Conservation (phyloP, 805 yeast genomes). For the Lachancea fermentati region DNA sequence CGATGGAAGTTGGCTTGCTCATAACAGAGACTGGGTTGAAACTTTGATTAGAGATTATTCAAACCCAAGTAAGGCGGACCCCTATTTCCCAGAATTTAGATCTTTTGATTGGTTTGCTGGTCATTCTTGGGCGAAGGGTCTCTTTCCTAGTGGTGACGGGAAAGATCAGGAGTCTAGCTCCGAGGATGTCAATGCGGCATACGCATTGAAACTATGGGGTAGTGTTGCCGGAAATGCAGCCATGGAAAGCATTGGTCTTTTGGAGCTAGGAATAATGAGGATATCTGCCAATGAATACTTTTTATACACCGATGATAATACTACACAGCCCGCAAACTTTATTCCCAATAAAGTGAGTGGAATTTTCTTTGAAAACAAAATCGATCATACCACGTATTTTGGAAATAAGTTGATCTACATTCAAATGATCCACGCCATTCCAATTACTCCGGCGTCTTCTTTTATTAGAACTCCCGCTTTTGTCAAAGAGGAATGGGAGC, state of each 20-base stretch:
- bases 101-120: conserved; percentile 74
- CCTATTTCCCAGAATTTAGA: conserved; percentile 58
- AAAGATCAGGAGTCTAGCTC: conserved; percentile 70
- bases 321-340: conserved; percentile 49
- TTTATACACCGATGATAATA: conserved; percentile 48
- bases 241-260: conserved; percentile 49
- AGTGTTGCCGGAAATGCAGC: conserved; percentile 45
- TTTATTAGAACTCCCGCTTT: conserved; percentile 49
- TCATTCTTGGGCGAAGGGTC: conserved; percentile 75
- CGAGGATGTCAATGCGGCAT: conserved; percentile 68
- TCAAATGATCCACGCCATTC: conserved; percentile 76
- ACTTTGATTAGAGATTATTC: conserved; percentile 63
- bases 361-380: conserved; percentile 64
- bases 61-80: conserved; percentile 50
- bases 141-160: conserved; percentile 67
- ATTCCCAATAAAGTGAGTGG: conserved; percentile 66
- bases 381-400: conserved; percentile 70
- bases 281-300: conserved; percentile 51
- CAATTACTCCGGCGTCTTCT: conserved; percentile 63
- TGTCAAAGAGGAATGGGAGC: conserved; percentile 60
- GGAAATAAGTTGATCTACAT: conserved; percentile 69
- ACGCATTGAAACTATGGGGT: conserved; percentile 65
- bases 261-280: conserved; percentile 56
- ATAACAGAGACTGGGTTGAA: conserved; percentile 47
- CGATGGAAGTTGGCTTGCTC: conserved; percentile 46